These are phyloP conservation scores for Geotrichum cucujoidarum DNA, from an alignment of 1,139 yeast genomes.

Conservation along the genomic window DNA sequence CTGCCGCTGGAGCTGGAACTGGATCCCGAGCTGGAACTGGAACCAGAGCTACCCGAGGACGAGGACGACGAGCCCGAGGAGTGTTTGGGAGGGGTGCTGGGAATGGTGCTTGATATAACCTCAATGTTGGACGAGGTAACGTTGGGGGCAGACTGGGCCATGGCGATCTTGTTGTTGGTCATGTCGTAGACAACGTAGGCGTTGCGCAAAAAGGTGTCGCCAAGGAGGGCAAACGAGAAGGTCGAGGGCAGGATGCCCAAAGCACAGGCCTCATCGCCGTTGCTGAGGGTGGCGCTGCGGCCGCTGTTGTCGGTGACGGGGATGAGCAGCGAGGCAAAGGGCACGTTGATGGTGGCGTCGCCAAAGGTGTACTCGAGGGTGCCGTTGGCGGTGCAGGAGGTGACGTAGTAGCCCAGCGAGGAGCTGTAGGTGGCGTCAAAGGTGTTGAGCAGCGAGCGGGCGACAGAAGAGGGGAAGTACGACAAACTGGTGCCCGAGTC, in stretches of 20 bases:
- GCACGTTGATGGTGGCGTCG: conserved; percentile 42
- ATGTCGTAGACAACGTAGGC: conserved; percentile 60
- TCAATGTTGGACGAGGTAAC: conserved; percentile 22
- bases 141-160: conserved; percentile 28
- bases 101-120: conserved; percentile 17
- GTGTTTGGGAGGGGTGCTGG: conserved; percentile 14
- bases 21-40: too few species aligned
- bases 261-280: conserved; percentile 17
- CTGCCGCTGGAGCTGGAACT: too few species aligned
- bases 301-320: conserved; percentile 1
- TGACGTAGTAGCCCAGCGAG: conserved; percentile 3
- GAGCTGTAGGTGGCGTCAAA: conserved; percentile 8
- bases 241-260: conserved; percentile 19
- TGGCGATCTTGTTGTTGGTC: conserved; percentile 12
- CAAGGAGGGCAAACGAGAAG: conserved; percentile 41
- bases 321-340: conserved; percentile 13
- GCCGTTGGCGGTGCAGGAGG: conserved; percentile 7
- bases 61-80: conserved; percentile 1
- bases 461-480: conserved; percentile 15
- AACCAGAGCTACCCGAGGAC: too few species aligned
- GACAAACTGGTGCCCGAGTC: conserved; percentile 17
- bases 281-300: neutral
- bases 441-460: conserved; percentile 1
- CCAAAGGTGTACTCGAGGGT: conserved; percentile 39
- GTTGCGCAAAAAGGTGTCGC: conserved; percentile 68